Evolutionary conservation across 495 filamentous ascomycete genomes (phyloP), one percentile per base, ranked within the genome.

Genomic region (Rhypophila decipiens): DNA sequence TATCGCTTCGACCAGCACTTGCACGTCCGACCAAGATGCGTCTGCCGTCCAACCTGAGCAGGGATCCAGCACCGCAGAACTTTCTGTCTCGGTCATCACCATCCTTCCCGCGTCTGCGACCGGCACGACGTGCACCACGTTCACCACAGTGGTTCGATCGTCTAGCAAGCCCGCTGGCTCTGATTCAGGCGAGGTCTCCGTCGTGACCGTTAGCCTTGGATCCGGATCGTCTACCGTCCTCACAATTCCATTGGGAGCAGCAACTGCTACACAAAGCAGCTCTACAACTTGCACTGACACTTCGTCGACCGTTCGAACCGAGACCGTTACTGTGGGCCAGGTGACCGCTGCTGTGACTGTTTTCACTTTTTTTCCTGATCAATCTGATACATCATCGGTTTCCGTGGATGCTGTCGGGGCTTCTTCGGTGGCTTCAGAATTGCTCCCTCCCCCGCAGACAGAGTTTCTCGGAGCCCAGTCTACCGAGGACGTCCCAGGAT

Each of bases 391-490:
- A 3, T 20, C 35, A 39, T 4, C 41, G 12, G 22, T 18, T 10
- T 8, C 42, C 15, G 12, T 42, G 5, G 24, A 12, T 21, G 36
- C 34, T 17, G 24, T 19, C 3, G 19, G 10, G 2, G 1, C 42
- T 7, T 36, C 34, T 17, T 18, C 24, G 2, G 19, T 13, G 2
- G 1, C 42, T 7, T 36, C 39, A 1, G 50, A 41, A 8, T 2
- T 20, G 11, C 18, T 48, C 20, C 47, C 52, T 12, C 51, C 51
- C 10, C 52, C 52, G 0, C 50, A 61, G 35, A 56, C 58, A 3
- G 55, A 61, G 18, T 44, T 61, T 27, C 39, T 49, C 47, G n/a
- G n/a, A n/a, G n/a, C n/a, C n/a, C n/a, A n/a, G n/a, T n/a, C n/a
- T n/a, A n/a, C n/a, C n/a, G n/a, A n/a, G n/a, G n/a, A n/a, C n/a